Evolutionary conservation across 371 early-diverging fungal genomes (phyloP), one percentile per base, ranked within the genome.

Genomic region (Mortierella sp.): DNA sequence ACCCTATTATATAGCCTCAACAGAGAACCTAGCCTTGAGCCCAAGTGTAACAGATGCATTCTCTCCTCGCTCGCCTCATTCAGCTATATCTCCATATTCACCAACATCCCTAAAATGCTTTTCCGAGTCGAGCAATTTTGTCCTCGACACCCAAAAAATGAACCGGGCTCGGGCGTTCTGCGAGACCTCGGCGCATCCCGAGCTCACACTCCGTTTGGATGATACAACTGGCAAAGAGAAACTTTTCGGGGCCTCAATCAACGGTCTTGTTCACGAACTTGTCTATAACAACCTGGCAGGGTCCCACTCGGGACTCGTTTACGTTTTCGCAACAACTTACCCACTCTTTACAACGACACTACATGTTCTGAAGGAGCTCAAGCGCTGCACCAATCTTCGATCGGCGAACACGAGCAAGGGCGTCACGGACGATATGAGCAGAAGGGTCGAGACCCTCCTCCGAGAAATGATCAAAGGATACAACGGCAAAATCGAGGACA

Each of bases 191-290:
- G 65, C 71, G 23, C 88, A 89, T 53, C 89, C 88, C 0, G 85
- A 83, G 39, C 79, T 89, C 31, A 61, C 83, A 1, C 57, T 82
- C 8, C 61, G 44, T 24, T 14, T 63, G 41, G 71, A 43, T 3
- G 60, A 30, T 14, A 39, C 32, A 1, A 50, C 55, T 23, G 75
- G 57, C 3, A 43, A 42, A 50, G 53, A 82, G 58, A 24, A 52
- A 64, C 52, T 88, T 11, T 46, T 78, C 19, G 90, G 87, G 6
- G 92, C 91, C 11, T 85, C 90, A 8, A 71, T 88, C 14, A 80
- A 83, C 27, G 91, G 90, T 0, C 64, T 92, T 12, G 82, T 92
- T 19, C 90, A 90, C 48, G 91, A 92, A 60, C 65, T 92, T 39
- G 52, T 93, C 4, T 85, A 80, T 52, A 62, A 80, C 64, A 86